Conservation (phyloP, 805 yeast species). For the Candida ficus region DNA sequence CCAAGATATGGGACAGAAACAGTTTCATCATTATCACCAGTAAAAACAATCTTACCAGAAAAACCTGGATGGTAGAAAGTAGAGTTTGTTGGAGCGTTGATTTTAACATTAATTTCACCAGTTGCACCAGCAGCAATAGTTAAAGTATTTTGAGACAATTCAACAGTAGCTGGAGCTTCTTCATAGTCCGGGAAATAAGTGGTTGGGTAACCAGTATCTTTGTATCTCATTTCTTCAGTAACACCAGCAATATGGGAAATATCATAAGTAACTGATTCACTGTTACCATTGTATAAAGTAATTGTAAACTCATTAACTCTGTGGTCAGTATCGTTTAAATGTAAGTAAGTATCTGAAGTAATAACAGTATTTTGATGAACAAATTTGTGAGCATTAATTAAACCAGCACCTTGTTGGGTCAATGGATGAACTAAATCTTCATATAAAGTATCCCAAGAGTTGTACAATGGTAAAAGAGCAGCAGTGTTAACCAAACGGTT, state of each 20-base stretch:
- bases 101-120: constrained; percentile 8
- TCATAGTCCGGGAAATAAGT: constrained; percentile 8
- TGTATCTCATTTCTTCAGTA: constrained; percentile 6
- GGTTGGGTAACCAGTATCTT: not conserved
- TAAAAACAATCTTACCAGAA: constrained; percentile 11
- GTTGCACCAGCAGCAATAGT: constrained; percentile 13
- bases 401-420: constrained; percentile 17
- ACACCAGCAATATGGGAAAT: constrained; percentile 8
- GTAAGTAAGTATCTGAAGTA: constrained; percentile 7
- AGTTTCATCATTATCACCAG: constrained; percentile 14
- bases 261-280: constrained; percentile 10
- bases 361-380: constrained; percentile 8
- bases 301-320: constrained; percentile 12
- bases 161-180: constrained; percentile 7
- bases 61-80: constrained; percentile 7
- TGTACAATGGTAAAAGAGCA: constrained; percentile 4
- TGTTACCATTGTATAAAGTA: constrained; percentile 8
- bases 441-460: too few species aligned
- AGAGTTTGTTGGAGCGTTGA: constrained; percentile 6
- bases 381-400: constrained; percentile 11
- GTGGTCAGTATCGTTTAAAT: constrained; percentile 13
- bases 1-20: constrained; percentile 17
- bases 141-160: constrained; percentile 4
- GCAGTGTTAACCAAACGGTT: constrained; percentile 8
- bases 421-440: constrained; percentile 1